These are phyloP conservation scores for Ophiocordyceps camponoti-rufipedis DNA, from an alignment of 2,329 filamentous ascomycete genomes.

Conservation along the genomic window DNA sequence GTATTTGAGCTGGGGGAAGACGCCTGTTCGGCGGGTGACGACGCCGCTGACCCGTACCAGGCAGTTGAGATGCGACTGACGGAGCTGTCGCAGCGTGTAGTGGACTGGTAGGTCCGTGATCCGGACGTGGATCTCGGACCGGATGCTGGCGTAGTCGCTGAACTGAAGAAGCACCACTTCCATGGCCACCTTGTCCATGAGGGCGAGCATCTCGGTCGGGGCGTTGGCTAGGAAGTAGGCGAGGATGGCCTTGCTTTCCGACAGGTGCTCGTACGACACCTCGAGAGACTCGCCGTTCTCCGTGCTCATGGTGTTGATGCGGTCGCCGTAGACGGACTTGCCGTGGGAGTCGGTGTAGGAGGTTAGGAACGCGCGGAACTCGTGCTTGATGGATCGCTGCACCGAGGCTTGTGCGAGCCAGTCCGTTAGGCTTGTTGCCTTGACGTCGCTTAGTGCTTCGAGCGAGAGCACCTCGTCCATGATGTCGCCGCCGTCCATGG, in stretches of 20 bases:
- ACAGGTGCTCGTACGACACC: conserved; percentile 86
- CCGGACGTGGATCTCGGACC: conserved; percentile 92
- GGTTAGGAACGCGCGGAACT: conserved; percentile 95
- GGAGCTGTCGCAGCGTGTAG: conserved; percentile 86
- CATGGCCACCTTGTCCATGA: conserved; percentile 94
- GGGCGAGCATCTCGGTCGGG: conserved; percentile 82
- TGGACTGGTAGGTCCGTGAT: conserved; percentile 89
- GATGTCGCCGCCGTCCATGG: conserved; percentile 76
- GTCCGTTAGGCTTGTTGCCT: conserved; percentile 80
- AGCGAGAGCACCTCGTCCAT: conserved; percentile 92
- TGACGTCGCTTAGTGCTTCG: conserved; percentile 81
- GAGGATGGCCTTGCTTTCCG: conserved; percentile 77
- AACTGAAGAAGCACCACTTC: conserved; percentile 93
- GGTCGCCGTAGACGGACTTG: conserved; percentile 83
- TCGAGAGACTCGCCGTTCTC: conserved; percentile 92
- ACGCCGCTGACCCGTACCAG: conserved; percentile 88
- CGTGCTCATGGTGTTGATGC: conserved; percentile 89
- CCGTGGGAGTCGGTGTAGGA: conserved; percentile 85
- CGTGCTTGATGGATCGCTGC: conserved; percentile 79
- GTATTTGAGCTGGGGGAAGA: conserved; percentile 96
- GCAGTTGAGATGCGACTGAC: conserved; percentile 91
- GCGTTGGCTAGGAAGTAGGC: conserved; percentile 95
- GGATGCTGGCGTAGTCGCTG: conserved; percentile 92
- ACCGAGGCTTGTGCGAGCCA: conserved; percentile 88
- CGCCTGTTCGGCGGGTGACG: conserved; percentile 81